Base-by-base conservation (phyloP, 2,329 filamentous ascomycete genomes). In the Paracoccidioides lutzii region DNA sequence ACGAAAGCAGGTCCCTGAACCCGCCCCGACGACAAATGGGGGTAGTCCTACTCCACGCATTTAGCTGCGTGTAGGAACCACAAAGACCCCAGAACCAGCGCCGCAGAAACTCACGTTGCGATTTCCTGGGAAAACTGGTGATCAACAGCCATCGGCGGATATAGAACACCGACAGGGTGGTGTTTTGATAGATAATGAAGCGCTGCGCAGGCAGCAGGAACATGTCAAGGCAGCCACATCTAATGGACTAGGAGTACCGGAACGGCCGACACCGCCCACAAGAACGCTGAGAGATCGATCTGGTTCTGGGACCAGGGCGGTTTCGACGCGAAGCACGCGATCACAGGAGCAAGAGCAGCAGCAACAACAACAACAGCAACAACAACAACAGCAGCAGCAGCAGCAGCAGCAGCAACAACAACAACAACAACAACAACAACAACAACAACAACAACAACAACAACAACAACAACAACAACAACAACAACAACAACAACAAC, bases 41-140 rank as follows among this genome's bases (percentile, higher is more conserved):
- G 57, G 66, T 48, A 63, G 62, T 52, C 75, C 80, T 0, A 81
- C 84, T 63, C 81, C 86, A 40, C 89, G 88, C 66, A 86, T 94
- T 64, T 94, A 90, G 70, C 76, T 95, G 55, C 90, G 87, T 68
- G 79, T 89, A 65, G 76, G 79, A 43, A 63, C 67, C 56, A 58
- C 62, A 64, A 45, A 69, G 73, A 57, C 68, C 67, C 68, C 65
- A 49, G 65, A 75, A 55, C 69, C 72, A 44, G 57, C 66, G 32
- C 69, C 76, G 7, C 83, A 83, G 68, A 86, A 82, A 67, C 83
- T 91, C 55, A 90, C 84, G 22, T 80, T 89, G 51, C 84, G 84
- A 59, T 79, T 89, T 54, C 83, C 81, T 62, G 79, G 77, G 42
- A 80, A 79, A 63, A 76, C 76, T 73, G 62, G 76, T 75, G 56